Base-by-base conservation (phyloP, 495 filamentous ascomycete genomes). In the Schizothecium vesticola region DNA sequence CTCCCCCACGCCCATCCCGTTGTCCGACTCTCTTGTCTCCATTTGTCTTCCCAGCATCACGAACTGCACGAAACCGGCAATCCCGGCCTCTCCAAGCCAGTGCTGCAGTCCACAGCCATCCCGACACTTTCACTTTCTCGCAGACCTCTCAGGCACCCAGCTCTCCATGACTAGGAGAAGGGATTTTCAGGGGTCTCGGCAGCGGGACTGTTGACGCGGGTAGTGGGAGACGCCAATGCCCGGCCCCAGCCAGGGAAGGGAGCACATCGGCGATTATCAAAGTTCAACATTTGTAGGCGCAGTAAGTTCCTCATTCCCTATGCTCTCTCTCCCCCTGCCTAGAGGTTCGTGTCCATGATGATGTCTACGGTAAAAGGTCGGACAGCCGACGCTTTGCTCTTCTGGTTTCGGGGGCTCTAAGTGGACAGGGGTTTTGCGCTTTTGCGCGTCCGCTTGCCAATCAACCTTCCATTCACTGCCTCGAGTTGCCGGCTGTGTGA, bases 361-460 rank as follows among this genome's bases (percentile, higher is more conserved):
- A 86, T 68, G 76, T 72, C 75, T 36, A 71, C 84, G 86, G 86
- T 88, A 88, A 88, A 88, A 88, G 86, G 85, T 84, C 84, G 70
- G 84, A 88, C 81, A 80, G 79, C 67, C 65, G 59, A n/a, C 19
- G 43, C 16, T 3, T 57, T 21, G 70, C 72, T 72, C 73, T 71
- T 74, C 77, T 74, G 76, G 77, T 78, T 72, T 71, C 72, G 74
- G 74, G 78, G 60, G 29, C 56, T 62, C 64, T 29, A 25, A 55
- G 25, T 23, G 25, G 43, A n/a, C 61, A 24, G 23, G 13, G 26
- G 13, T 9, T 43, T 63, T 65, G 69, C 71, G 71, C 71, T 64
- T 64, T 69, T 61, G 74, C 77, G 75, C 74, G 76, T 75, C 77
- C 64, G 25, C 36, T 66, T 58, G 64, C 68, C 64, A 62, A 63